Percentiles rank a stretch among this genome's conserved stretches.
phyloP scores from a whole-genome alignment of 495 filamentous ascomycete genomes.

The Lasiosphaeria hispida region DNA sequence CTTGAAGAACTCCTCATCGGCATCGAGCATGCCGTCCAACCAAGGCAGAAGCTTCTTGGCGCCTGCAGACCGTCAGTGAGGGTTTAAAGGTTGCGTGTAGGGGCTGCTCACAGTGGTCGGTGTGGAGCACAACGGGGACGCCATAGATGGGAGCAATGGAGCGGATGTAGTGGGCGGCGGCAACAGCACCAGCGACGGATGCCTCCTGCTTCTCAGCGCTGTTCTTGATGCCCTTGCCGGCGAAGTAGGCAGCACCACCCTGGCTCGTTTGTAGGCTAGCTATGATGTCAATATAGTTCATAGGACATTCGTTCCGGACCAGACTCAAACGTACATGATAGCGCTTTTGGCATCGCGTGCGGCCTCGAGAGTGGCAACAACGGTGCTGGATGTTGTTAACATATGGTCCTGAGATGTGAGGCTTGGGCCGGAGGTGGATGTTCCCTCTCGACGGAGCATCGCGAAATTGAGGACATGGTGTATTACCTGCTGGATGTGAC shows the following conservation, averaged over 20 bases:
- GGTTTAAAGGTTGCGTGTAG: no score
- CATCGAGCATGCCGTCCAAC: conserved; percentile 94
- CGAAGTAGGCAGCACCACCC: conserved; percentile 92
- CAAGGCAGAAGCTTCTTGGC: conserved; percentile 86
- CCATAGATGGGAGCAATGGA: conserved; percentile 82
- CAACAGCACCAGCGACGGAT: conserved; percentile 81
- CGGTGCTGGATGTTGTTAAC: conserved; percentile 62
- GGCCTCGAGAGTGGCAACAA: conserved; percentile 85
- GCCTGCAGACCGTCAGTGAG: background rate
- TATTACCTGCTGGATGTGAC: conserved; percentile 62
- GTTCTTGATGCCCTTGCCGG: conserved; percentile 90
- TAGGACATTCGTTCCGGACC: background rate
- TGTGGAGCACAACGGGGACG: conserved; percentile 71
- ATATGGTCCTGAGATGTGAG: no score
- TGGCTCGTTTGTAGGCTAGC: conserved; percentile 41
- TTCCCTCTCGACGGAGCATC: no score
- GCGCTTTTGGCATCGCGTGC: conserved; percentile 84
- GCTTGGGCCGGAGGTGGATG: no score
- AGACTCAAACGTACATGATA: conserved; percentile 52
- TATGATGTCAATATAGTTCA: conserved; percentile 6
- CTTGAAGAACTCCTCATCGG: conserved; percentile 92
- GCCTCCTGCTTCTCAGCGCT: conserved; percentile 68
- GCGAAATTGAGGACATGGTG: no score
- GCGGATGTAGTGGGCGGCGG: conserved; percentile 92
- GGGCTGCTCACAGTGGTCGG: conserved; percentile 62